Base-by-base conservation (phyloP, 345 rosid genomes). In the Geranium rotundifolium region DNA sequence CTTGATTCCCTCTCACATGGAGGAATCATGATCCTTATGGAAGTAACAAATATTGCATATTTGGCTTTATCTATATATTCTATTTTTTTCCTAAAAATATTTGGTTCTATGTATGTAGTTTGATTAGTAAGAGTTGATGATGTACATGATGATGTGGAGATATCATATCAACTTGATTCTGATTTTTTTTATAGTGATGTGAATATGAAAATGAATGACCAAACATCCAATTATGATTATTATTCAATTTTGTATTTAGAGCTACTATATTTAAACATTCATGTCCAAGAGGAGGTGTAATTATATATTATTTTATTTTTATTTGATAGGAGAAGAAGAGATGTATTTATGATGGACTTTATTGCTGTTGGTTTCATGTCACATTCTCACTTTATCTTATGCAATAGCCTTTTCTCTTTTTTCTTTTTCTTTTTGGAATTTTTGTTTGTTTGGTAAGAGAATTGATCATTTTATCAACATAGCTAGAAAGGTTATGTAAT, bases 331-430 rank as follows among this genome's bases (percentile, higher is more conserved):
- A 23, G 27, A 23, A 23, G 27, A 23, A 62, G 49, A 64, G 63
- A 50, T 63, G 77, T 68, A 76, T 72, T 74, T 74, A 77, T 81
- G 76, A 69, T 57, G 60, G 72, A 64, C 67, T 76, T 75, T 75
- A 81, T 73, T 71, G 81, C 76, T 54, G 85, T 75, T 77, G 55
- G 88, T 77, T 83, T 76, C 67, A 64, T 59, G 85, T 83, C 85
- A 65, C 77, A 71, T 64, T 83, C 88, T 80, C 27, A 23, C 27
- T 23, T 23, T 23, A 23, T 23, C 27, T 23, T 23, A 23, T 23
- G 27, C 27, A 23, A 23, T 23, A 23, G 27, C 27, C 27, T 23
- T 23, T 23, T 23, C 27, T 23, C 27, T 23, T 23, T 23, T 23
- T 23, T 23, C 27, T 23, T 23, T 23, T 23, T 23, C 27, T 23